These are phyloP conservation scores for Cytospora piceicola DNA, from an alignment of 2,329 filamentous ascomycete species.

Conservation along the genomic window DNA sequence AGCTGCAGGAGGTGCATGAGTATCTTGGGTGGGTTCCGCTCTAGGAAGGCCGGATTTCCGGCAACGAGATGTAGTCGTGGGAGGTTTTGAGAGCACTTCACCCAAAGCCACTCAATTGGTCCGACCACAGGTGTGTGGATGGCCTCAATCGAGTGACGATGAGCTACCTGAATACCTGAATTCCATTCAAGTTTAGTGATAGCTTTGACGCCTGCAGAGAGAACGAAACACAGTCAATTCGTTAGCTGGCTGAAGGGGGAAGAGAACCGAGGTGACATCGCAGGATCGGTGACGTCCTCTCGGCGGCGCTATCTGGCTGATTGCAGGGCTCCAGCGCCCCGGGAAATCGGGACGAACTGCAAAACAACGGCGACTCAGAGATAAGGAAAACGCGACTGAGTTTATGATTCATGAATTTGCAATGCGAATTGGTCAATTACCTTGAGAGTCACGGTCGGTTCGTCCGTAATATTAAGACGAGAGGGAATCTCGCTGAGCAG, in stretches of 20 bases:
- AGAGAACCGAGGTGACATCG: not conserved
- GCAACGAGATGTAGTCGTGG: not conserved
- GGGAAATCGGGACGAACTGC: slow-evolving; percentile 1
- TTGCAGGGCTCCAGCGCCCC: not conserved
- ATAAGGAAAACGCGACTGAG: slow-evolving; percentile 17
- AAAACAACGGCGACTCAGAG: not conserved
- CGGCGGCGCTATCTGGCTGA: not conserved
- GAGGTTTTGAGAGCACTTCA: not conserved
- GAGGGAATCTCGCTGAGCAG: not conserved
- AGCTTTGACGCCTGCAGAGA: not conserved
- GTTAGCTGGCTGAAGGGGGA: not conserved
- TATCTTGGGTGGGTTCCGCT: slow-evolving; percentile 6
- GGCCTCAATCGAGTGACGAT: no score
- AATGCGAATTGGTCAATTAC: slow-evolving; percentile 13
- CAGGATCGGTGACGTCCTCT: not conserved
- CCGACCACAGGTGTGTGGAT: no score
- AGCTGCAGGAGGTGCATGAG: slow-evolving; percentile 16
- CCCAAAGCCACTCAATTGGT: not conserved
- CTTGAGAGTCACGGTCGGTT: slow-evolving; percentile 1
- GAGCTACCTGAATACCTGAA: not conserved
- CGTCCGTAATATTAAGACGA: slow-evolving; percentile 2
- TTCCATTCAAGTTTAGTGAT: not conserved
- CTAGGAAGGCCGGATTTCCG: not conserved
- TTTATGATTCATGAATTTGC: slow-evolving; percentile 17
- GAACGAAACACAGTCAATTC: not conserved